Evolutionary conservation across 2,329 filamentous ascomycete genomes (phyloP).

Genomic region (Fusarium dimerum): DNA sequence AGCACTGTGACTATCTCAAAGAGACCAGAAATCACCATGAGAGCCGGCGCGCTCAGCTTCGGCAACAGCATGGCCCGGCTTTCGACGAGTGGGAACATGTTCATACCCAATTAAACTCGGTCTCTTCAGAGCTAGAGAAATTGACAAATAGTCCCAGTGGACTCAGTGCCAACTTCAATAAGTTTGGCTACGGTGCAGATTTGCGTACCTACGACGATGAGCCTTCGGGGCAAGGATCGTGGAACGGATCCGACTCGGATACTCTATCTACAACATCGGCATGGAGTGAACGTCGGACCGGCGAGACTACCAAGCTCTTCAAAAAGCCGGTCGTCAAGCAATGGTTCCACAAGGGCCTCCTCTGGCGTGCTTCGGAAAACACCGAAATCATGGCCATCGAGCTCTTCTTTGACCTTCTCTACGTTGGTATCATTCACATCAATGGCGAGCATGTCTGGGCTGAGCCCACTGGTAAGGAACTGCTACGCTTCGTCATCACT

Average conservation of each 20-base stretch:
- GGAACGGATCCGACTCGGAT: slow-evolving; percentile 23
- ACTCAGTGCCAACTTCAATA: slow-evolving; percentile 61
- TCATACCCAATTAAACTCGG: slow-evolving; percentile 51
- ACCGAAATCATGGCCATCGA: slow-evolving; percentile 66
- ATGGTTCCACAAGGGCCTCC: slow-evolving; percentile 65
- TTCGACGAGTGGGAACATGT: slow-evolving; percentile 60
- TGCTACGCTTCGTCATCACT: slow-evolving; percentile 61
- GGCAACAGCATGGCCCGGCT: slow-evolving; percentile 48
- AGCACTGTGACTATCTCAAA: slow-evolving; percentile 48
- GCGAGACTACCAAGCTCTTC: slow-evolving; percentile 55
- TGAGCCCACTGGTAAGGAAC: slow-evolving; percentile 51
- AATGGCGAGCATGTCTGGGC: slow-evolving; percentile 63
- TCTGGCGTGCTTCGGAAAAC: slow-evolving; percentile 60
- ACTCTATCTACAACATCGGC: slow-evolving; percentile 27
- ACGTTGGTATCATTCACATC: slow-evolving; percentile 64
- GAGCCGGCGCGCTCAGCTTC: slow-evolving; percentile 45
- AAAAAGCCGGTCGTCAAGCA: slow-evolving; percentile 62
- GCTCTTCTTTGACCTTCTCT: slow-evolving; percentile 64
- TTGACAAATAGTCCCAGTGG: slow-evolving; percentile 55
- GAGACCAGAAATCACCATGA: slow-evolving; percentile 56
- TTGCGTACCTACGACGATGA: slow-evolving; percentile 49
- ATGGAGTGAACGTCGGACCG: slow-evolving; percentile 27
- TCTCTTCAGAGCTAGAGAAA: slow-evolving; percentile 55
- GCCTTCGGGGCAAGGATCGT: slow-evolving; percentile 12
- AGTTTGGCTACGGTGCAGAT: slow-evolving; percentile 63